These are phyloP conservation scores for Ceratobasidium sp. DNA, from an alignment of 1,284 basidiomycete species.

Conservation along the genomic window DNA sequence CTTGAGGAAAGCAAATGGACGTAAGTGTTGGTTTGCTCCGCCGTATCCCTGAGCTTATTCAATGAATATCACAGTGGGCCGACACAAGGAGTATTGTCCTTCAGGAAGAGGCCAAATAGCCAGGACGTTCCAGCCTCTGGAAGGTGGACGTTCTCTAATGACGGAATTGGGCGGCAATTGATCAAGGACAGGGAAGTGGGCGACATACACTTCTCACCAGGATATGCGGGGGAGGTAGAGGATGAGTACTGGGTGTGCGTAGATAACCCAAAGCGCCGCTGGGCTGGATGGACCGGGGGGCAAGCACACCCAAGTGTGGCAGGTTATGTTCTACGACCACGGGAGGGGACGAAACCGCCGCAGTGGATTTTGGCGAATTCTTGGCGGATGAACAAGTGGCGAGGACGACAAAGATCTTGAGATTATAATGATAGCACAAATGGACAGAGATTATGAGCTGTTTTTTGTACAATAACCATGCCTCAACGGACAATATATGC, in stretches of 20 bases:
- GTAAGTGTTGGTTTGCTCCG: background rate
- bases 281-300: background rate
- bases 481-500: no score
- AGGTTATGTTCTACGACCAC: background rate
- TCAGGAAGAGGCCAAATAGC: conserved; percentile 1
- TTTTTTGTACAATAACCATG: no score
- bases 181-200: background rate
- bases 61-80: background rate
- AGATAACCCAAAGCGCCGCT: background rate
- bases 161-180: background rate
- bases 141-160: background rate
- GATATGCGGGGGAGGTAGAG: background rate
- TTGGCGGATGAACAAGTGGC: background rate
- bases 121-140: background rate
- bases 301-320: background rate
- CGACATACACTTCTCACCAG: background rate
- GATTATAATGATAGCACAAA: no score
- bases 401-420: background rate
- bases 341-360: background rate
- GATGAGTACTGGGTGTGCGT: background rate
- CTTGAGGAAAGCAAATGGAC: background rate
- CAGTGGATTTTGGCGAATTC: background rate
- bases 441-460: no score
- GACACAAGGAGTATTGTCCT: background rate
- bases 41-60: no score